Conservation (phyloP, 2,329 filamentous ascomycete genomes). For the Cordyceps cicadae region DNA sequence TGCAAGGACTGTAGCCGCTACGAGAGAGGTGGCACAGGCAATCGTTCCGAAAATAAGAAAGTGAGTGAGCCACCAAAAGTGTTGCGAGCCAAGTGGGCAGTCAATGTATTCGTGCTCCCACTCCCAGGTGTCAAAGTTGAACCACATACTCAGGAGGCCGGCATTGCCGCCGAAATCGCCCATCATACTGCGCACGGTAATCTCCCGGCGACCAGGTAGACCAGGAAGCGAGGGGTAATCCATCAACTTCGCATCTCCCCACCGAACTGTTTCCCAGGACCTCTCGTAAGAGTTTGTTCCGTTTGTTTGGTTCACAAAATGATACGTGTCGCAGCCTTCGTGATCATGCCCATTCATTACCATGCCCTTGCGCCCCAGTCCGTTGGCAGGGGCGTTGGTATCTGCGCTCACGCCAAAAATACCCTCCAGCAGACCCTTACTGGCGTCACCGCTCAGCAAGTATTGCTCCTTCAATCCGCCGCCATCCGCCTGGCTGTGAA, state of each 20-base stretch:
- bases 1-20: slow-evolving; percentile 19
- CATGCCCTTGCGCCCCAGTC: slow-evolving; percentile 63
- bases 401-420: slow-evolving; percentile 71
- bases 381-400: slow-evolving; percentile 46
- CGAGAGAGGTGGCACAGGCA: slow-evolving; percentile 22
- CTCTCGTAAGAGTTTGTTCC: slow-evolving; percentile 31
- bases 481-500: slow-evolving; percentile 57
- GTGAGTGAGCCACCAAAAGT: slow-evolving; percentile 91
- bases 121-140: slow-evolving; percentile 60
- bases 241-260: slow-evolving; percentile 34
- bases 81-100: slow-evolving; percentile 76
- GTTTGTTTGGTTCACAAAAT: slow-evolving; percentile 62
- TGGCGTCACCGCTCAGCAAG: slow-evolving; percentile 67
- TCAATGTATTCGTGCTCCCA: slow-evolving; percentile 77
- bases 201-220: slow-evolving; percentile 65
- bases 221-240: slow-evolving; percentile 33
- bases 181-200: slow-evolving; percentile 98
- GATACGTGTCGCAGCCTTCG: slow-evolving; percentile 82
- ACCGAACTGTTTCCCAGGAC: slow-evolving; percentile 42
- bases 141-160: slow-evolving; percentile 83
- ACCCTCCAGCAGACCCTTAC: slow-evolving; percentile 69
- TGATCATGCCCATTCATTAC: slow-evolving; percentile 94
- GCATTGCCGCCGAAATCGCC: slow-evolving; percentile 90
- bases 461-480: slow-evolving; percentile 84
- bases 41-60: slow-evolving; percentile 53